phyloP scores from a whole-genome alignment of 169 alveolate species.

The Plasmodium adleri region DNA sequence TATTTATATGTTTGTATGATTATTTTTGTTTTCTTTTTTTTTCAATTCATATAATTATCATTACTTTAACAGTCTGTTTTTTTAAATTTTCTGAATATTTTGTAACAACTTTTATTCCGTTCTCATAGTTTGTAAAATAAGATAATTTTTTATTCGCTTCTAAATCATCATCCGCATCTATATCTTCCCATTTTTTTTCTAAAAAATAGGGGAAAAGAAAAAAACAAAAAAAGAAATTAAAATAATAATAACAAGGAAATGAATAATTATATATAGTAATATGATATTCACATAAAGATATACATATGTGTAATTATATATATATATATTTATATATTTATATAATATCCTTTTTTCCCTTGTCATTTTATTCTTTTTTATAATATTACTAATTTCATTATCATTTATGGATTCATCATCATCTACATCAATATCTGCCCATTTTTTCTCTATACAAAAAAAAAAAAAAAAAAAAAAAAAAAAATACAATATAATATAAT shows the following conservation, averaged over 20 bases:
- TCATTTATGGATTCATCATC: constrained; percentile 62
- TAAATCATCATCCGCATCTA: constrained; percentile 86
- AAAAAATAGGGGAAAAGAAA: not conserved
- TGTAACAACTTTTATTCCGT: constrained; percentile 86
- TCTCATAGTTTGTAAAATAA: constrained; percentile 80
- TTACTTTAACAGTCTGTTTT: constrained; percentile 89
- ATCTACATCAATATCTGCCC: constrained; percentile 74
- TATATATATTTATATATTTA: not conserved
- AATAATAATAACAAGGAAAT: not conserved
- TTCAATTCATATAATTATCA: not conserved
- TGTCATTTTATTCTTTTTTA: not conserved
- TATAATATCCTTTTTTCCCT: not conserved
- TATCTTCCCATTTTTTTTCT: constrained; percentile 88
- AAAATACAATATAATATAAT: not conserved
- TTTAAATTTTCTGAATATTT: constrained; percentile 82
- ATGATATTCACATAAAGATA: not conserved
- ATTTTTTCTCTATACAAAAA: constrained; percentile 32
- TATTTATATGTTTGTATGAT: too few species aligned
- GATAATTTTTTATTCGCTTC: constrained; percentile 81
- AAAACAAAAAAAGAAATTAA: not conserved
- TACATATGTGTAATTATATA: constrained; percentile 2
- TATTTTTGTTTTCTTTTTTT: too few species aligned
- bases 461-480: not conserved
- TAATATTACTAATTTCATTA: constrained; percentile 54
- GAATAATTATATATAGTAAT: not conserved